phyloP scores from a whole-genome alignment of 1,284 basidiomycete genomes.

The Porodaedalea pini region DNA sequence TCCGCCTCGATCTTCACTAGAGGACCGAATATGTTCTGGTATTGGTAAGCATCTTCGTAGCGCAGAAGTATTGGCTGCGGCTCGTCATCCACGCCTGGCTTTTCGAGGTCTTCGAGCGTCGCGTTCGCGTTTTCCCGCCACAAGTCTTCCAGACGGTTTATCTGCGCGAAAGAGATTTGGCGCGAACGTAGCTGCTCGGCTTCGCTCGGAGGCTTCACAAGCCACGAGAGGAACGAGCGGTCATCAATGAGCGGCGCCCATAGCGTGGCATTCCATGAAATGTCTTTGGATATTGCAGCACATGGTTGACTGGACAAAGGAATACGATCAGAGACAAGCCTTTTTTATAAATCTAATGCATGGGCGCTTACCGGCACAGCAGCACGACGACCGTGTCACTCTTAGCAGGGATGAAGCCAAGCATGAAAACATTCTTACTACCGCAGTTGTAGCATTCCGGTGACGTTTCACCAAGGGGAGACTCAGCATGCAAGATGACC shows the following conservation, averaged over 20 bases:
- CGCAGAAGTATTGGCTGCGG: slow-evolving; percentile 86
- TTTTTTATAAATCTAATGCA: slow-evolving; percentile 15
- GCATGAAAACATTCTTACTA: slow-evolving; percentile 99
- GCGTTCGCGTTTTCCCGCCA: slow-evolving; percentile 97
- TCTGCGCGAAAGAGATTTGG: slow-evolving; percentile 95
- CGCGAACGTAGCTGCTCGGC: slow-evolving; percentile 92
- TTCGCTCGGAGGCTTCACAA: slow-evolving; percentile 96
- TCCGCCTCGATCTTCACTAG: slow-evolving; percentile 99
- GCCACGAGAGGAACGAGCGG: slow-evolving; percentile 96
- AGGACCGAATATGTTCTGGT: slow-evolving; percentile 98
- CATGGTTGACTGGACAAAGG: slow-evolving; percentile 79
- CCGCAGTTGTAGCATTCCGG: slow-evolving; percentile 99
- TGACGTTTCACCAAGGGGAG: slow-evolving; percentile 92
- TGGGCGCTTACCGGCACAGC: slow-evolving; percentile 77
- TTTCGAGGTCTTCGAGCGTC: slow-evolving; percentile 94
- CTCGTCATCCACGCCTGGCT: slow-evolving; percentile 94
- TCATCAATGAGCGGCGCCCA: slow-evolving; percentile 99
- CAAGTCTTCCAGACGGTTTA: slow-evolving; percentile 94
- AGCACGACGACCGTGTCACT: slow-evolving; percentile 98
- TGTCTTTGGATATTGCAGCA: slow-evolving; percentile 94
- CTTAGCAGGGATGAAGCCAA: slow-evolving; percentile 99
- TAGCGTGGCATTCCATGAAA: slow-evolving; percentile 96
- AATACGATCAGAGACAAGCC: slow-evolving; percentile 1
- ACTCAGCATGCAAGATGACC: slow-evolving; percentile 93
- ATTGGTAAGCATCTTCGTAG: slow-evolving; percentile 99